Conservation (phyloP, 164 flowering plant genomes). For the Vitis rupestris region DNA sequence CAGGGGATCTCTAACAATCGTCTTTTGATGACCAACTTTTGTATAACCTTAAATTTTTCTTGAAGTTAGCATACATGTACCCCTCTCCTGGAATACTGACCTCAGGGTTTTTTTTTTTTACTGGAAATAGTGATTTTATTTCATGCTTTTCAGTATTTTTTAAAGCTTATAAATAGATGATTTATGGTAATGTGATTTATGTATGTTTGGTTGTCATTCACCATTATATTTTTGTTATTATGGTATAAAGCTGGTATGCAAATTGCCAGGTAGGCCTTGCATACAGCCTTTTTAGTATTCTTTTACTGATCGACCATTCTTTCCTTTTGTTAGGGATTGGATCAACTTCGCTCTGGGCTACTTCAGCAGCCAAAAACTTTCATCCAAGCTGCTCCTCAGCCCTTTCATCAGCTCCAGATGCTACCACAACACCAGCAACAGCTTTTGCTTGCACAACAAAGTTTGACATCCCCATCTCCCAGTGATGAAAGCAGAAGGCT, state of each 20-base stretch:
- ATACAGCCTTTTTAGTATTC: background rate
- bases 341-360: slow-evolving; percentile 78
- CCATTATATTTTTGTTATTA: background rate
- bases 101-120: too few relatives aligned
- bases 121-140: too few relatives aligned
- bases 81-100: too few relatives aligned
- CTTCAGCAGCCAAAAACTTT: slow-evolving; percentile 89
- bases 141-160: too few relatives aligned
- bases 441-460: slow-evolving; percentile 82
- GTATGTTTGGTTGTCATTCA: background rate
- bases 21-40: too few relatives aligned
- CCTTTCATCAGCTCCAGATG: slow-evolving; percentile 88
- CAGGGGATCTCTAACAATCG: too few relatives aligned
- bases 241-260: background rate
- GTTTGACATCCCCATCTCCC: slow-evolving; percentile 67
- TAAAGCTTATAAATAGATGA: too few relatives aligned
- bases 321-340: background rate
- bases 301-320: background rate
- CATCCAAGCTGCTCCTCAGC: slow-evolving; percentile 83
- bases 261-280: too few relatives aligned
- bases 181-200: too few relatives aligned
- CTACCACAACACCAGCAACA: slow-evolving; percentile 91
- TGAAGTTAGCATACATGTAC: too few relatives aligned
- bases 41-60: too few relatives aligned
- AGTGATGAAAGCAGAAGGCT: slow-evolving; percentile 83